Evolutionary conservation across 1,284 basidiomycete species (phyloP), one percentile per base, ranked within the genome.

Genomic region (Naganishia albida): DNA sequence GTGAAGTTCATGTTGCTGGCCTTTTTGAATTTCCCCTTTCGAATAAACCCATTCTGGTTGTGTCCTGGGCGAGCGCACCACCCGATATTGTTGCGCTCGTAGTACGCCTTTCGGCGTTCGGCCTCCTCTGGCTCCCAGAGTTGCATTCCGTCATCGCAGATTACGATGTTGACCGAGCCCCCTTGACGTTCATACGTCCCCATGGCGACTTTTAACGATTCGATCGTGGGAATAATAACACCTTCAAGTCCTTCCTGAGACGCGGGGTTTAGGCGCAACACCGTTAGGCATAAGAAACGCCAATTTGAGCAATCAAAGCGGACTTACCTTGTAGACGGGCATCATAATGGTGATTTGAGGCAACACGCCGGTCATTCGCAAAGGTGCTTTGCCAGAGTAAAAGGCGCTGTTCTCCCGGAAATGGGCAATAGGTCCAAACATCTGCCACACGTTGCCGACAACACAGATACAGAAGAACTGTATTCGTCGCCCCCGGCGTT

Each of bases 11-110:
- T 89, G 78, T 93, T 93, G 0, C 86, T 87, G 0, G 89, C 90
- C 78, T 93, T 93, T 83, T 93, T 92, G 83, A 92, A 93, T 34
- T 89, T 85, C 67, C 91, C 91, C n/a, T 88, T 87, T 62, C 91
- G 88, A 63, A 85, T 83, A 80, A 86, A 93, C 0, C 88, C 89
- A 72, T 85, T 85, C 20, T 76, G 71, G 71, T 86, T 84, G 74
- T 89, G 86, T 52, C 82, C 82, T 3, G 91, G 90, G 55, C 91
- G 86, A 25, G 90, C 87, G 65, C 91, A 87, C 85, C 88, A 92
- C 42, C 87, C 89, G 71, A 91, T 88, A 72, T 86, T 87, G 73
- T 91, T 88, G 59, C 87, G 86, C 25, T 87, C 85, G 73, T 93
- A 93, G 75, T 87, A 92, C 26, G 83, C 78, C 28, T 86, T 84